A percentile compares a stretch with the other conserved stretches of the same genome.
Conservation (phyloP, 176 grass and related monocot species). For the Saccharum spontaneum region DNA sequence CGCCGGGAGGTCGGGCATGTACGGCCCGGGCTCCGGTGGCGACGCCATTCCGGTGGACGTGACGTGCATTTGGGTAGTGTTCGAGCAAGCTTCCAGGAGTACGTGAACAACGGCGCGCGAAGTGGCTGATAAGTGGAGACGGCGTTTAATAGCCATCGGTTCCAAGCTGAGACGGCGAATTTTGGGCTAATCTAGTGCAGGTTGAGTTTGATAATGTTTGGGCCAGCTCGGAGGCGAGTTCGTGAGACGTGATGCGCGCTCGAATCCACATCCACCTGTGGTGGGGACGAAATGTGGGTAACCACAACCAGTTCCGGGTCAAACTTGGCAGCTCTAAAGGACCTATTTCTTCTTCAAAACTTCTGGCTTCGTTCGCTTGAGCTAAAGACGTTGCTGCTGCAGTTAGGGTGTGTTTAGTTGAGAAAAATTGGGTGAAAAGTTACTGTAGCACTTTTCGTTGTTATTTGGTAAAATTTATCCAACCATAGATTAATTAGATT, state of each 20-base stretch:
- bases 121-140: not conserved
- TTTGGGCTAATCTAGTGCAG: conserved; percentile 6
- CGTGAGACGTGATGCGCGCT: not conserved
- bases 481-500: no score
- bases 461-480: no score
- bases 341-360: not conserved
- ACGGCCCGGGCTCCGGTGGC: conserved; percentile 33
- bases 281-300: conserved; percentile 32
- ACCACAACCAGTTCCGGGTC: conserved; percentile 22
- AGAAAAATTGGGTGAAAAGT: no score
- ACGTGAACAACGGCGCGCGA: not conserved
- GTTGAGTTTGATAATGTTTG: conserved; percentile 18
- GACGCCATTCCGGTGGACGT: conserved; percentile 15
- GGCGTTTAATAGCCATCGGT: conserved; percentile 5
- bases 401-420: no score
- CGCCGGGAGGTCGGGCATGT: conserved; percentile 29
- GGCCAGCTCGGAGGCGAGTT: conserved; percentile 1
- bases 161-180: not conserved
- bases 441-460: no score
- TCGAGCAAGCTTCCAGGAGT: not conserved
- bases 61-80: not conserved
- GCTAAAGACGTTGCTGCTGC: no score
- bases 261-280: not conserved
- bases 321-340: not conserved
- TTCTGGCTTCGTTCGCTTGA: not conserved